Percentiles rank a stretch among this genome's conserved stretches.
phyloP scores from a whole-genome alignment of 495 filamentous ascomycete species.

The Hyaloscypha finlandica region DNA sequence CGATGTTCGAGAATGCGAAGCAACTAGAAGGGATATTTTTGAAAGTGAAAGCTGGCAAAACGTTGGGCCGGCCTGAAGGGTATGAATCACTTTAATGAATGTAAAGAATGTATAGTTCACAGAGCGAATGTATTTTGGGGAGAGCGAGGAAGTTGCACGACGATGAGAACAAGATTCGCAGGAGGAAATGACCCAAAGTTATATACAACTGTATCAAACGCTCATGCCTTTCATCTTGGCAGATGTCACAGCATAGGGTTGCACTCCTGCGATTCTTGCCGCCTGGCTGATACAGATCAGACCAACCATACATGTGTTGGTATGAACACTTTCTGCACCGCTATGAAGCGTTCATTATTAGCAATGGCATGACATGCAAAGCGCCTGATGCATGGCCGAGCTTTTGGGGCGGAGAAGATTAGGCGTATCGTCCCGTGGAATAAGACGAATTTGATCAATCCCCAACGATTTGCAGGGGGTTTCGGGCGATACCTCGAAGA shows the following conservation, averaged over 20 bases:
- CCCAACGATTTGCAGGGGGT: conserved; percentile 2
- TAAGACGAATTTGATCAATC: neutral
- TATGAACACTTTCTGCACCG: conserved; percentile 2
- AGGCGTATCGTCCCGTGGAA: neutral
- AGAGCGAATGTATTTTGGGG: conserved; percentile 23
- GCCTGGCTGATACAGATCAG: conserved; percentile 11
- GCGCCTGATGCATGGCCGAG: neutral
- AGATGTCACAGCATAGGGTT: conserved; percentile 8
- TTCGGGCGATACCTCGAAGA: neutral
- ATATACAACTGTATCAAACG: conserved; percentile 18
- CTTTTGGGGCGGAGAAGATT: neutral
- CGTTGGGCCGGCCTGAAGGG: conserved; percentile 19
- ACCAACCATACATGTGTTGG: conserved; percentile 6
- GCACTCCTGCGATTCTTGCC: conserved; percentile 11
- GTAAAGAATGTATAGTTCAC: conserved; percentile 32
- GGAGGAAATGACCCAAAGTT: conserved; percentile 12
- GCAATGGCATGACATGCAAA: conserved; percentile 6
- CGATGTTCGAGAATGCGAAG: neutral
- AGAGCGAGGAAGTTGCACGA: neutral
- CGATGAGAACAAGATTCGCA: conserved; percentile 9
- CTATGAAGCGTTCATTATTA: neutral
- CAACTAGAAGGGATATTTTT: no score
- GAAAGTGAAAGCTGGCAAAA: conserved; percentile 5
- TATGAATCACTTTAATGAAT: conserved; percentile 7
- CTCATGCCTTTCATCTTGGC: conserved; percentile 9